Percentiles rank a stretch among this genome's conserved stretches.
These are phyloP conservation scores for Ogataea minuta DNA, from an alignment of 805 yeast genomes.

Conservation along the genomic window DNA sequence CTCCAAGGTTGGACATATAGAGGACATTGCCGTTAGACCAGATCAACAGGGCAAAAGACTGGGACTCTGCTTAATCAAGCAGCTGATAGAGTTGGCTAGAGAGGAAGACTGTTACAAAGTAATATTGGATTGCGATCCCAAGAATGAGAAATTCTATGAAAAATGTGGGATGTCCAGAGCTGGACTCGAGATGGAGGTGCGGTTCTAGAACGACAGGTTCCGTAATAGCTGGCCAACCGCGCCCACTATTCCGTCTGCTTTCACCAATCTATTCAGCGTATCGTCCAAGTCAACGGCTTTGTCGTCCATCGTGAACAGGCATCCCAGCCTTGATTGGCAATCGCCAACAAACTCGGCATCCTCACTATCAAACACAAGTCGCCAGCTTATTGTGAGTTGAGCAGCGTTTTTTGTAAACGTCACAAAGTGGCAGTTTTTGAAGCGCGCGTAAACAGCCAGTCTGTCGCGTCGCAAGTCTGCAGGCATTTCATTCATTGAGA, in stretches of 20 bases:
- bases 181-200: constrained; percentile 67
- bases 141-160: constrained; percentile 80
- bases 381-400: constrained; percentile 15
- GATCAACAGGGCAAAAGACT: constrained; percentile 80
- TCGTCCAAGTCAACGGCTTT: constrained; percentile 13
- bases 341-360: constrained; percentile 19
- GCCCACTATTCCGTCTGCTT: constrained; percentile 18
- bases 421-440: constrained; percentile 8
- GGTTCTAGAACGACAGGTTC: constrained; percentile 34
- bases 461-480: neutral
- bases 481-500: constrained; percentile 18
- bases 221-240: constrained; percentile 18
- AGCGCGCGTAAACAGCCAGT: constrained; percentile 1
- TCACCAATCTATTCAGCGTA: constrained; percentile 19
- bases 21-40: constrained; percentile 80
- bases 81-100: constrained; percentile 58
- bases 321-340: constrained; percentile 16
- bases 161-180: constrained; percentile 75
- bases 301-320: constrained; percentile 5
- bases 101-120: constrained; percentile 77
- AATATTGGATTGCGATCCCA: constrained; percentile 83
- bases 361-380: constrained; percentile 10
- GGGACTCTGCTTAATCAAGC: constrained; percentile 65
- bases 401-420: constrained; percentile 1
- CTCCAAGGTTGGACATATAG: constrained; percentile 90